Evolutionary conservation across 345 rosid species (phyloP).

Genomic region (Nephelium lappaceum): DNA sequence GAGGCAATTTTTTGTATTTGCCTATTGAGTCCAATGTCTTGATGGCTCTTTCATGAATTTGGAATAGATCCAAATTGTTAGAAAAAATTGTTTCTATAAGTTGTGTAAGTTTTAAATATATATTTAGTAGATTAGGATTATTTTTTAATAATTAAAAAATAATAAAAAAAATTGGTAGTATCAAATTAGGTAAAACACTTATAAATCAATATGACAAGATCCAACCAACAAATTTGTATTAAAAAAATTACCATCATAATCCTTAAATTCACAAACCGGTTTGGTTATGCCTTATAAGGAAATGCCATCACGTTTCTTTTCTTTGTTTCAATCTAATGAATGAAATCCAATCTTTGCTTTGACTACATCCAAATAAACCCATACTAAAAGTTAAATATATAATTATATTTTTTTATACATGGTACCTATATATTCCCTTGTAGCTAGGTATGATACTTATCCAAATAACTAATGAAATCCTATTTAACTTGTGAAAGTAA

Average conservation of each 20-base stretch:
- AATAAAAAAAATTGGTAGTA: background rate
- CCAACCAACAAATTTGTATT: background rate
- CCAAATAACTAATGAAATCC: background rate
- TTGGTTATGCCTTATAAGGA: background rate
- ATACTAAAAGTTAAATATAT: too few relatives aligned
- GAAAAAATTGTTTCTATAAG: background rate
- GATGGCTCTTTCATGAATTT: slow-evolving; percentile 1
- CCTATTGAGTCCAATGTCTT: background rate
- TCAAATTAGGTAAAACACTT: background rate
- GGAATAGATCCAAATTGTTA: background rate
- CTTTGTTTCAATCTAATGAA: background rate
- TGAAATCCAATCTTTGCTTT: slow-evolving; percentile 21
- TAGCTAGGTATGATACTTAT: background rate
- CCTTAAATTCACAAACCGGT: background rate
- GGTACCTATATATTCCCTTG: background rate
- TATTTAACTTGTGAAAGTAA: background rate
- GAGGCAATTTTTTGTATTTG: slow-evolving; percentile 8
- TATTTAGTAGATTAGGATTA: background rate
- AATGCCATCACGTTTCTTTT: background rate
- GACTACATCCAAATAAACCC: background rate
- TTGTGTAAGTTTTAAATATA: too few relatives aligned
- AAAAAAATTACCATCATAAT: too few relatives aligned
- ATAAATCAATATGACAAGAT: background rate
- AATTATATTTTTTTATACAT: background rate
- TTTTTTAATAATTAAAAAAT: background rate